phyloP scores from a whole-genome alignment of 345 rosid species.

The Erysimum cheiranthoides region DNA sequence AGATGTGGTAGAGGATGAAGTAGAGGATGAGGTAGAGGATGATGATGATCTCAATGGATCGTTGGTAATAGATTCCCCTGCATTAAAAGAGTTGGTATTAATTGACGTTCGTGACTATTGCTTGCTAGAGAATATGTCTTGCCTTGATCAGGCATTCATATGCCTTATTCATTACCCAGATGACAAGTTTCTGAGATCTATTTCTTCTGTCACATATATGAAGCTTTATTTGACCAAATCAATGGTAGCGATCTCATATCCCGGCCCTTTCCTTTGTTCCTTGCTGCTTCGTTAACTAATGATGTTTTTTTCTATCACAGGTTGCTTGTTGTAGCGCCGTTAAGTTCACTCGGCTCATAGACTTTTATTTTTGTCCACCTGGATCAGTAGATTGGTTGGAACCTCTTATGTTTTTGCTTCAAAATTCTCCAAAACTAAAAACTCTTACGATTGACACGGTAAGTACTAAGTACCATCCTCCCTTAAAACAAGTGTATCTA shows the following conservation, averaged over 20 bases:
- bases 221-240: neutral
- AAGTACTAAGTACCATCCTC: neutral
- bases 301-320: neutral
- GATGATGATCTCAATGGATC: too few relatives aligned
- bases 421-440: slow-evolving; percentile 6
- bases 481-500: neutral
- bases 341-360: neutral
- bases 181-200: too few relatives aligned
- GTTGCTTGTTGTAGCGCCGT: neutral
- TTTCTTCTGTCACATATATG: too few relatives aligned
- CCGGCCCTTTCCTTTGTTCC: neutral
- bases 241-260: neutral
- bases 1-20: too few relatives aligned
- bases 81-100: too few relatives aligned
- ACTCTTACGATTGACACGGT: neutral
- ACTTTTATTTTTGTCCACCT: neutral
- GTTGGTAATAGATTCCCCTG: too few relatives aligned
- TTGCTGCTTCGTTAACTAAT: neutral
- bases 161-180: too few relatives aligned
- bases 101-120: too few relatives aligned
- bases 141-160: too few relatives aligned
- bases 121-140: too few relatives aligned
- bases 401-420: neutral
- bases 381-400: neutral
- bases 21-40: too few relatives aligned